Evolutionary conservation across 108 stramenopile genomes (phyloP).

Genomic region (Discostella stelligeroides): DNA sequence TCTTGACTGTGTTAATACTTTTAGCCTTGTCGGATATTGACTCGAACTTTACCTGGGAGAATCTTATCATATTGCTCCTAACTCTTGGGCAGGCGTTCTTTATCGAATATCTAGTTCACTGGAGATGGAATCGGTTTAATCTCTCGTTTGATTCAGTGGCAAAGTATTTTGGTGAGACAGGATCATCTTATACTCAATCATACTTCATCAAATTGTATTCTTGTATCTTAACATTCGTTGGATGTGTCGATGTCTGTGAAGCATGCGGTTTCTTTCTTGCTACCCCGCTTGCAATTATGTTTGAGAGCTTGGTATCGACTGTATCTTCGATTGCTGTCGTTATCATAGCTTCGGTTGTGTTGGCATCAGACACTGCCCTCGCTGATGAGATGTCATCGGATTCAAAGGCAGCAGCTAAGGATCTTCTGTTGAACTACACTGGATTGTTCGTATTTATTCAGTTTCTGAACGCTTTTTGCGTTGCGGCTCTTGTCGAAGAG

Average conservation of each 20-base stretch:
- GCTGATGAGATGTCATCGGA: slow-evolving; percentile 24
- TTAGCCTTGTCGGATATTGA: slow-evolving; percentile 47
- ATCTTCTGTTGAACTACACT: slow-evolving; percentile 28
- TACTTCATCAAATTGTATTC: background rate
- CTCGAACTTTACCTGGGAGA: slow-evolving; percentile 38
- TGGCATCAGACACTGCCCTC: slow-evolving; percentile 29
- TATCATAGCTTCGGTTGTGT: slow-evolving; percentile 3
- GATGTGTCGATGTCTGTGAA: background rate
- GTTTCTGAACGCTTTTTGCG: slow-evolving; percentile 47
- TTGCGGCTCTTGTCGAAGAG: slow-evolving; percentile 48
- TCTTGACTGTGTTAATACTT: slow-evolving; percentile 21
- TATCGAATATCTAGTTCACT: slow-evolving; percentile 49
- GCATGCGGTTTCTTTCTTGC: slow-evolving; percentile 49
- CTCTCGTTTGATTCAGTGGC: slow-evolving; percentile 52
- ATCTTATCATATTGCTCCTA: slow-evolving; percentile 40
- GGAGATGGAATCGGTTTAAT: slow-evolving; percentile 49
- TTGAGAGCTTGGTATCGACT: slow-evolving; percentile 43
- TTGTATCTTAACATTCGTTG: background rate
- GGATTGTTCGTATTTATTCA: slow-evolving; percentile 29
- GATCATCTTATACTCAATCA: background rate
- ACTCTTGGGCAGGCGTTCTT: slow-evolving; percentile 53
- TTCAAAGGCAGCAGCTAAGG: slow-evolving; percentile 36
- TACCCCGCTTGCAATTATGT: slow-evolving; percentile 44
- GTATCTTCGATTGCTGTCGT: slow-evolving; percentile 5
- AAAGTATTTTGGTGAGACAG: slow-evolving; percentile 34